A percentile compares a stretch with the other conserved stretches of the same genome.
These are phyloP conservation scores for Plasmodium berghei DNA, from an alignment of 169 alveolate species.

Conservation along the genomic window DNA sequence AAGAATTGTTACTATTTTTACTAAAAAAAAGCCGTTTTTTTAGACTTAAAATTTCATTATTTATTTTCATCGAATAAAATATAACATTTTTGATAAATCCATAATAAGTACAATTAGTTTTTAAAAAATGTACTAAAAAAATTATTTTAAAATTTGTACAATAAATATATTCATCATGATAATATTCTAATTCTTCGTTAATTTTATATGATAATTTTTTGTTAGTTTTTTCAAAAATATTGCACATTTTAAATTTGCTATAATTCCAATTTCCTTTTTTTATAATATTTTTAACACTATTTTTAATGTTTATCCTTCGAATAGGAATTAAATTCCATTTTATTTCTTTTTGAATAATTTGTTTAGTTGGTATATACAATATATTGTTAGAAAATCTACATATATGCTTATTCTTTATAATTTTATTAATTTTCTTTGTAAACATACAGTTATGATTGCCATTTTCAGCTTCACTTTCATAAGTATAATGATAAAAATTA, in stretches of 20 bases:
- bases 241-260: not conserved
- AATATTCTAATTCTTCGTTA: conserved; percentile 2
- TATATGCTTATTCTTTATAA: no score
- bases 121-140: conserved; percentile 23
- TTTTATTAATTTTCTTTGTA: no score
- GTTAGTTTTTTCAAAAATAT: not conserved
- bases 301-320: not conserved
- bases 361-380: no score
- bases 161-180: conserved; percentile 22
- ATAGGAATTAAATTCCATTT: no score
- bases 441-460: no score
- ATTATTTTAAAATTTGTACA: conserved; percentile 41
- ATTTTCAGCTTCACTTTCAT: no score
- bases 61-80: conserved; percentile 16
- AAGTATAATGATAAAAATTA: no score
- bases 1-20: not conserved
- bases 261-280: not conserved
- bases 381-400: no score
- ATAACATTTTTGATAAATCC: conserved; percentile 18
- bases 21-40: not conserved
- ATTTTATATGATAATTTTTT: not conserved
- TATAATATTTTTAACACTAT: not conserved
- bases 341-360: no score
- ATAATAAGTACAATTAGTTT: conserved; percentile 3
- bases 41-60: conserved; percentile 12